Conservation (phyloP, 495 filamentous ascomycete genomes). For the Podospora comata region DNA sequence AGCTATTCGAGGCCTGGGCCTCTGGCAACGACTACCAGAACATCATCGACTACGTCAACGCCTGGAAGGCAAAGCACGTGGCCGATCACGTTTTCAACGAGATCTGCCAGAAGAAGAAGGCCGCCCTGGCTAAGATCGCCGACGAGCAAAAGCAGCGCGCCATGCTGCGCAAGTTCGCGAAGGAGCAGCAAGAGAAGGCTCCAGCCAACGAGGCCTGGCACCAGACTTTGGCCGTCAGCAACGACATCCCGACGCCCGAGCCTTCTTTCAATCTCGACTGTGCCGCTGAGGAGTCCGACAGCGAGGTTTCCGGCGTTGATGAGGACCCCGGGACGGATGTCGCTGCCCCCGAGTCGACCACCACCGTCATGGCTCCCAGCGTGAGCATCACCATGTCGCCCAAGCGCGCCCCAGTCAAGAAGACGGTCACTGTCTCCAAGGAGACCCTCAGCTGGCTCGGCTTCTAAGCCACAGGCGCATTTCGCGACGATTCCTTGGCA, state of each 20-base stretch:
- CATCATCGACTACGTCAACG: background rate
- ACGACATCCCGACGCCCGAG: background rate
- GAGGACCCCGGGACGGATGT: background rate
- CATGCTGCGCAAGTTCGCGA: too few species aligned
- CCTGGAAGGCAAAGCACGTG: background rate
- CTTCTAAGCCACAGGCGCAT: background rate
- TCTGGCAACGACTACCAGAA: background rate
- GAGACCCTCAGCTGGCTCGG: background rate
- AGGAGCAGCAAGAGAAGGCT: slow-evolving; percentile 1
- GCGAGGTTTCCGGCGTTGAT: background rate
- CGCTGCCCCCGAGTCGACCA: background rate
- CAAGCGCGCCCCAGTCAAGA: background rate
- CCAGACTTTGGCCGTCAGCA: background rate
- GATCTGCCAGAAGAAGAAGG: background rate
- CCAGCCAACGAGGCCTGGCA: background rate
- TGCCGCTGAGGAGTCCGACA: background rate
- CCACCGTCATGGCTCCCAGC: background rate
- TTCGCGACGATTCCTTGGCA: too few species aligned
- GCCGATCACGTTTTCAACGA: background rate
- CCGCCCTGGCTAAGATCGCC: background rate
- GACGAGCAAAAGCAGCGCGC: background rate
- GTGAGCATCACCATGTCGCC: too few species aligned
- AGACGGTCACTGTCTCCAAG: background rate
- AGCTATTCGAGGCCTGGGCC: background rate
- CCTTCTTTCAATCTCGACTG: background rate